These are phyloP conservation scores for Boletus coccyginus DNA, from an alignment of 768 basidiomycete genomes.

Conservation along the genomic window DNA sequence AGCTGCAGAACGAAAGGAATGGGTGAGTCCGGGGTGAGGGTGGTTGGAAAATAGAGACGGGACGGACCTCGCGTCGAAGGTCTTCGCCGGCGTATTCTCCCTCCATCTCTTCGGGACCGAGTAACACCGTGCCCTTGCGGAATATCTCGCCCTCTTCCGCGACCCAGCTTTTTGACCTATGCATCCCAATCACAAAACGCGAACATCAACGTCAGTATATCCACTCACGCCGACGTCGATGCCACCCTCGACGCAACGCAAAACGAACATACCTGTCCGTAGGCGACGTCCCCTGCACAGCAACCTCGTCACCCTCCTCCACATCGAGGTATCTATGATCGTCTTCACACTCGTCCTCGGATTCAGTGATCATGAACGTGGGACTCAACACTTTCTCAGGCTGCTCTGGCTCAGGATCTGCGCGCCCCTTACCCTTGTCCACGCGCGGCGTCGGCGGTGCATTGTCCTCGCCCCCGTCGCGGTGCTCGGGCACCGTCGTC, in stretches of 20 bases:
- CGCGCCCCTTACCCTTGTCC: constrained; percentile 79
- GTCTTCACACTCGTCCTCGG: constrained; percentile 45
- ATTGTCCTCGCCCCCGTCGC: constrained; percentile 31
- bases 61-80: constrained; percentile 68
- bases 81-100: constrained; percentile 89
- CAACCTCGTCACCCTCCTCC: constrained; percentile 34
- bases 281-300: constrained; percentile 31
- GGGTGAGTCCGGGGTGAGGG: background rate
- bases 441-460: constrained; percentile 56
- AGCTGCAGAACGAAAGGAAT: constrained; percentile 47
- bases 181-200: background rate
- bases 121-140: constrained; percentile 79
- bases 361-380: constrained; percentile 50
- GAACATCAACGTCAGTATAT: background rate
- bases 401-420: constrained; percentile 64
- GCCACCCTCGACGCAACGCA: background rate
- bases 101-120: constrained; percentile 85
- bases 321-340: constrained; percentile 16
- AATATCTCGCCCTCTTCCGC: constrained; percentile 97
- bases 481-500: background rate
- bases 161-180: constrained; percentile 75
- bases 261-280: constrained; percentile 45
- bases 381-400: constrained; percentile 74
- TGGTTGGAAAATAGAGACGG: background rate
- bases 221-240: background rate